phyloP scores from a whole-genome alignment of 2,329 filamentous ascomycete species.

The Paecilomyces fulvus region DNA sequence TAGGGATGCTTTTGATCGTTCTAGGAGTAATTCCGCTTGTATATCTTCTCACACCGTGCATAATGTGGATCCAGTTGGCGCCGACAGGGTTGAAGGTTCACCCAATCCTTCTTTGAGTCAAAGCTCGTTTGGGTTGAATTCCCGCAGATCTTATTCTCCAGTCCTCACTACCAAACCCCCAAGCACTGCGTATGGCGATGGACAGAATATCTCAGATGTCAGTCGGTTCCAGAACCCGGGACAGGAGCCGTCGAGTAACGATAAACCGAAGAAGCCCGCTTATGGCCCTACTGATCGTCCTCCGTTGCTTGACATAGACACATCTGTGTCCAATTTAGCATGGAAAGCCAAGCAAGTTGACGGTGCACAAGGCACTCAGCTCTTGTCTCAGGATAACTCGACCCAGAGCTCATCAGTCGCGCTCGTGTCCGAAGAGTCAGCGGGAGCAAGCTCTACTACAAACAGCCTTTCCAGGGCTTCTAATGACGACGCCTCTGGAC shows the following conservation, averaged over 20 bases:
- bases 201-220: constrained; percentile 9
- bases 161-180: constrained; percentile 21
- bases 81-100: constrained; percentile 22
- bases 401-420: constrained; percentile 24
- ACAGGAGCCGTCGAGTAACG: constrained; percentile 13
- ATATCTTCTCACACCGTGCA: constrained; percentile 21
- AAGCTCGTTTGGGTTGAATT: constrained; percentile 21
- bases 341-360: constrained; percentile 20
- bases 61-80: constrained; percentile 18
- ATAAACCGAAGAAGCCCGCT: constrained; percentile 15
- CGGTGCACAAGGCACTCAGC: constrained; percentile 10
- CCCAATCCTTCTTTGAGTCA: constrained; percentile 21
- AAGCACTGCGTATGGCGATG: constrained; percentile 19
- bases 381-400: constrained; percentile 25
- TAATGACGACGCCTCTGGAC: constrained; percentile 15
- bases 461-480: constrained; percentile 23
- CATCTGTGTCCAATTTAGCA: constrained; percentile 12
- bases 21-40: constrained; percentile 24
- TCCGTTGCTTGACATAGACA: constrained; percentile 19
- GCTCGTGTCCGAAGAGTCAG: constrained; percentile 19
- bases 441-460: constrained; percentile 16
- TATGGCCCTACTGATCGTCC: constrained; percentile 15
- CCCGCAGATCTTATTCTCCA: constrained; percentile 24
- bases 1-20: constrained; percentile 18
- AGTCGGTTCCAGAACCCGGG: constrained; percentile 11